Evolutionary conservation across 1,284 basidiomycete species (phyloP).

Genomic region (Singerocomus inundabilis): DNA sequence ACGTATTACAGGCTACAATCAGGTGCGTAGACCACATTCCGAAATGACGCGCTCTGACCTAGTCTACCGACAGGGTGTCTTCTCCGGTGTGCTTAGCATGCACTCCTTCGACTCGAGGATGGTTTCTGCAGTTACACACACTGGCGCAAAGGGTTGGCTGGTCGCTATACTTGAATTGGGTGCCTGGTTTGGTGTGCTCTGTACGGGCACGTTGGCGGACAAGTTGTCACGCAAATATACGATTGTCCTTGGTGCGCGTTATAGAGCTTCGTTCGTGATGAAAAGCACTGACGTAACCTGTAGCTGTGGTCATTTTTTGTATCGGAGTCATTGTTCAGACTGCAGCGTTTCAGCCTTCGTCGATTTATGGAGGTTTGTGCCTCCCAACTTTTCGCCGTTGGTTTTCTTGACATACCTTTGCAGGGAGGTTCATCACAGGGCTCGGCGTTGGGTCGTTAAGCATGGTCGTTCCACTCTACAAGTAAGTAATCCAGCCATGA

Average conservation of each 20-base stretch:
- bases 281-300: slow-evolving; percentile 3
- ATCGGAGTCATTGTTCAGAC: slow-evolving; percentile 70
- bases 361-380: slow-evolving; percentile 61
- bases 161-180: slow-evolving; percentile 69
- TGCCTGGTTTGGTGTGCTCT: slow-evolving; percentile 71
- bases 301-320: slow-evolving; percentile 65
- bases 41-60: too few relatives aligned
- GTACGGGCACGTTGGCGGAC: slow-evolving; percentile 69
- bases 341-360: slow-evolving; percentile 49
- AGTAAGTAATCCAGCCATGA: slow-evolving; percentile 37
- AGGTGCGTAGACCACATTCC: too few relatives aligned
- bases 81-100: slow-evolving; percentile 70
- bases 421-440: slow-evolving; percentile 74
- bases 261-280: background rate
- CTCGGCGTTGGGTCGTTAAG: slow-evolving; percentile 74
- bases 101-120: slow-evolving; percentile 52
- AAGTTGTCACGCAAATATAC: slow-evolving; percentile 70
- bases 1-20: slow-evolving; percentile 53
- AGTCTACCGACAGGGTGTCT: slow-evolving; percentile 52
- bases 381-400: background rate
- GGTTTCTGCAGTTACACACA: slow-evolving; percentile 49
- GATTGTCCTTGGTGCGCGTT: slow-evolving; percentile 55
- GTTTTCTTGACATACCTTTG: slow-evolving; percentile 6
- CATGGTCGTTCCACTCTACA: slow-evolving; percentile 77
- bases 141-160: slow-evolving; percentile 63